phyloP scores from a whole-genome alignment of 1,284 basidiomycete genomes.

The Phylloboletellus chloephorus region DNA sequence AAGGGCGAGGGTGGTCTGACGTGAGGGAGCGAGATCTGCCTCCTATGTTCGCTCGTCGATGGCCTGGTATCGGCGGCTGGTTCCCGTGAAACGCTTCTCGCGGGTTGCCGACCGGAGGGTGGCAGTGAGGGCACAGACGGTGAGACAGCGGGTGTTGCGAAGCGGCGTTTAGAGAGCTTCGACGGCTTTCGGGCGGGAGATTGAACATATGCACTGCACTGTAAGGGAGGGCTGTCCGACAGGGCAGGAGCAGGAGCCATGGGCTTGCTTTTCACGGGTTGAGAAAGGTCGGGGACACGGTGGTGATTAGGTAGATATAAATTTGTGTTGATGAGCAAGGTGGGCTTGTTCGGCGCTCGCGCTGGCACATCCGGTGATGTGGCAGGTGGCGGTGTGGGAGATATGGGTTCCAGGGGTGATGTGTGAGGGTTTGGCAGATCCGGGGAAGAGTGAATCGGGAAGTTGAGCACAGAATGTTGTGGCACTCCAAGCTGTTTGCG shows the following conservation, averaged over 20 bases:
- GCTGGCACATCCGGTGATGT: background rate
- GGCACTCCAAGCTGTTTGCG: slow-evolving; percentile 30
- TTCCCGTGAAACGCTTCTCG: slow-evolving; percentile 10
- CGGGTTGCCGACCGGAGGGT: slow-evolving; percentile 1
- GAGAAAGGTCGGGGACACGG: background rate
- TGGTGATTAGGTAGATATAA: slow-evolving; percentile 4
- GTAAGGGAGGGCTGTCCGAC: background rate
- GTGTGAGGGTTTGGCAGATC: slow-evolving; percentile 27
- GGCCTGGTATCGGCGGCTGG: background rate
- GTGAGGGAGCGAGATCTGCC: slow-evolving; percentile 19
- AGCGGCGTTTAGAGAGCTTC: slow-evolving; percentile 11
- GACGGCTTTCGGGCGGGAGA: background rate
- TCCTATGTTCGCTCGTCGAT: background rate
- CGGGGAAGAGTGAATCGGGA: slow-evolving; percentile 15
- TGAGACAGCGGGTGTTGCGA: slow-evolving; percentile 2
- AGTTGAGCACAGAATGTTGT: slow-evolving; percentile 29
- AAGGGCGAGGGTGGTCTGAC: slow-evolving; percentile 27
- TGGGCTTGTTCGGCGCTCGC: slow-evolving; percentile 2
- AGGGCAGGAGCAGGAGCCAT: background rate
- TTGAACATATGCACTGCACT: slow-evolving; percentile 1
- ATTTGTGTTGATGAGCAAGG: slow-evolving; percentile 8
- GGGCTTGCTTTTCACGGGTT: background rate
- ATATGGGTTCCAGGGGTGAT: background rate
- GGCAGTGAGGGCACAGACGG: slow-evolving; percentile 3
- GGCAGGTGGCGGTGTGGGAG: background rate